phyloP scores from a whole-genome alignment of 495 filamentous ascomycete species.

The Daldinia vernicosa region DNA sequence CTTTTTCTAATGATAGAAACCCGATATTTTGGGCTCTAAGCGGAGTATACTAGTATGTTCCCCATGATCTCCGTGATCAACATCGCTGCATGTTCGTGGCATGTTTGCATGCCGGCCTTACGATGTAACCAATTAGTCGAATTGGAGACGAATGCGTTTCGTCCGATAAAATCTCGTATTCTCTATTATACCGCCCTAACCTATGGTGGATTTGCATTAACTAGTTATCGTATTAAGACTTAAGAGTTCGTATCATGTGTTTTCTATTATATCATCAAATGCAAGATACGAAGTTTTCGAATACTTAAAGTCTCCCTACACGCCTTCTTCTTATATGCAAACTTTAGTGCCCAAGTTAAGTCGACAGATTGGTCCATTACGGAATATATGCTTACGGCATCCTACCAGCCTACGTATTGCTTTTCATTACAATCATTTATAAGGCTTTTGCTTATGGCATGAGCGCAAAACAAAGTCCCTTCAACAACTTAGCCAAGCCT shows the following conservation, averaged over 20 bases:
- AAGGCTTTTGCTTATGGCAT: neutral
- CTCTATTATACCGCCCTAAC: neutral
- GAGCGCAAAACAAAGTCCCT: neutral
- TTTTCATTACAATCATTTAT: neutral
- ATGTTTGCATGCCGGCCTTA: slow-evolving; percentile 28
- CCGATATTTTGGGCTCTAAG: neutral
- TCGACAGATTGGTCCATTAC: neutral
- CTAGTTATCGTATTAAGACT: slow-evolving; percentile 10
- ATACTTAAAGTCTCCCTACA: neutral
- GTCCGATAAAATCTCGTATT: slow-evolving; percentile 32
- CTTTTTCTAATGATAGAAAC: neutral
- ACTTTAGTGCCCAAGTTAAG: too few relatives aligned
- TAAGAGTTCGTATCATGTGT: neutral
- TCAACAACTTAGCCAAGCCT: neutral
- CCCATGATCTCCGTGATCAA: slow-evolving; percentile 27
- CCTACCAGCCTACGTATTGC: neutral
- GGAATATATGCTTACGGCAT: neutral
- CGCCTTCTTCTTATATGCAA: neutral
- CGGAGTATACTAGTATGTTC: slow-evolving; percentile 17
- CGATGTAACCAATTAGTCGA: slow-evolving; percentile 27
- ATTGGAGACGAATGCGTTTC: slow-evolving; percentile 9
- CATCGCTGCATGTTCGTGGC: slow-evolving; percentile 29
- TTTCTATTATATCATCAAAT: too few relatives aligned
- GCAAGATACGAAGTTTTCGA: neutral
- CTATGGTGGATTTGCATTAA: neutral